A percentile compares a stretch with the other conserved stretches of the same genome.
Evolutionary conservation across 768 basidiomycete species (phyloP).

Genomic region (Postia placenta): DNA sequence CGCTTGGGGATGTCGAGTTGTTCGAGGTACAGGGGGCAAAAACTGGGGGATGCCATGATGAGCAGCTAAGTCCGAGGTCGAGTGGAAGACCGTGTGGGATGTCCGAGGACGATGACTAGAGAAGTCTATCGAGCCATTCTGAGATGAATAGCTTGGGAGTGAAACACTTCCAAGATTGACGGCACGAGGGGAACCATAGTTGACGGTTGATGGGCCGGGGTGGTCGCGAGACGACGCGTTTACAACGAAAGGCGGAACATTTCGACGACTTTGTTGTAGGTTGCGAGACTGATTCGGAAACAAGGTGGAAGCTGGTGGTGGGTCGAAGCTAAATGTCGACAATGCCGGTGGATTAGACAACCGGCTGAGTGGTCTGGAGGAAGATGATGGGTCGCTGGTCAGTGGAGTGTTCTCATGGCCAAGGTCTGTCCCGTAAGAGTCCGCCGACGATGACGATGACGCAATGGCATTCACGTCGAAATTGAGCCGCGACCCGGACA

Average conservation of each 20-base stretch:
- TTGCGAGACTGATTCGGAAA: constrained; percentile 16
- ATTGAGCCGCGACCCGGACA: constrained; percentile 4
- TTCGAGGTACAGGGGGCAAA: constrained; percentile 62
- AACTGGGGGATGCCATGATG: constrained; percentile 77
- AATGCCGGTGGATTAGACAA: constrained; percentile 11
- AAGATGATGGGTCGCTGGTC: constrained; percentile 19
- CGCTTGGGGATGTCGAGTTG: constrained; percentile 38
- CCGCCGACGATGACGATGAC: constrained; percentile 17
- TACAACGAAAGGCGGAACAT: constrained; percentile 21
- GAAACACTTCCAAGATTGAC: constrained; percentile 40
- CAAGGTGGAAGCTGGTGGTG: constrained; percentile 19
- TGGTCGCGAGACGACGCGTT: constrained; percentile 22
- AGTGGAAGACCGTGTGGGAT: constrained; percentile 53
- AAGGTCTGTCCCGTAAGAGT: constrained; percentile 13
- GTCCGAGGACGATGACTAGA: constrained; percentile 59
- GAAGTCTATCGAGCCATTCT: constrained; percentile 56
- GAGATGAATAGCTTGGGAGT: constrained; percentile 48
- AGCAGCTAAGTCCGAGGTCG: constrained; percentile 61
- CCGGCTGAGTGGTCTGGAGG: constrained; percentile 19
- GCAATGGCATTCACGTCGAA: constrained; percentile 5
- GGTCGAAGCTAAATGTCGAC: constrained; percentile 6
- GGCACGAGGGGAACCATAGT: constrained; percentile 21
- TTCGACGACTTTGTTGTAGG: constrained; percentile 14
- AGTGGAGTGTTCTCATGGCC: constrained; percentile 19
- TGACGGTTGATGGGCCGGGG: constrained; percentile 17